phyloP scores from a whole-genome alignment of 2,329 filamentous ascomycete genomes.

The Colletotrichum phormii region DNA sequence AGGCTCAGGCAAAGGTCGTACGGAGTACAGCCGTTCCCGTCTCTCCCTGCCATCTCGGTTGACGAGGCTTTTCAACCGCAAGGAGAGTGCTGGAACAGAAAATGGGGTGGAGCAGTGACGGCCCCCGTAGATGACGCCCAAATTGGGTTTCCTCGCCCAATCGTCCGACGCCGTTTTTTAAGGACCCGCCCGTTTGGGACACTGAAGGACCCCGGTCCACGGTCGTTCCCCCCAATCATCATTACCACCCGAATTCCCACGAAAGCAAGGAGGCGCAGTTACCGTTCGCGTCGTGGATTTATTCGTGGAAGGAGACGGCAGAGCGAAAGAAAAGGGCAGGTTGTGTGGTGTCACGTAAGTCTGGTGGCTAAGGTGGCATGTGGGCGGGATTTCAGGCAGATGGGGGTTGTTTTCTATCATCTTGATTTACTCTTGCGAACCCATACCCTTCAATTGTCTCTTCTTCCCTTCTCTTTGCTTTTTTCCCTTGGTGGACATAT shows the following conservation, averaged over 20 bases:
- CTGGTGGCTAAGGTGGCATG: conserved; percentile 20
- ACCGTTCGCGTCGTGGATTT: conserved; percentile 22
- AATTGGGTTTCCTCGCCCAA: conserved; percentile 18
- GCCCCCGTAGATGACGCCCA: conserved; percentile 6
- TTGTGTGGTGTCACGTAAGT: conserved; percentile 1
- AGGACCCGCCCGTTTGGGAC: conserved; percentile 28
- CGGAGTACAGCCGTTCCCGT: not conserved
- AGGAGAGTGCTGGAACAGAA: conserved; percentile 26
- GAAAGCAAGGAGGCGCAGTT: conserved; percentile 35
- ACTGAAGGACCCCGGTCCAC: not conserved
- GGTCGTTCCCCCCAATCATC: not conserved
- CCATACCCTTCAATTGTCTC: not conserved
- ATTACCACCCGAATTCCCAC: conserved; percentile 4
- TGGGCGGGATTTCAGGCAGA: conserved; percentile 16
- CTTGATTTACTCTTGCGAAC: not conserved
- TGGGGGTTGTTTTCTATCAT: not conserved
- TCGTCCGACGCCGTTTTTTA: conserved; percentile 21
- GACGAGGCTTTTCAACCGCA: conserved; percentile 17
- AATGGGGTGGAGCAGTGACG: conserved; percentile 12
- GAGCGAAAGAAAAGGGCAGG: not conserved
- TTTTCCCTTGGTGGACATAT: not conserved
- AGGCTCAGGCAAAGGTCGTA: not conserved
- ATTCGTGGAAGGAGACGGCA: not conserved
- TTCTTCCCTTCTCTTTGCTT: conserved; percentile 1
- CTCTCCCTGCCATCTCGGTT: conserved; percentile 30